A percentile compares a stretch with the other conserved stretches of the same genome.
phyloP scores from a whole-genome alignment of 2,329 filamentous ascomycete genomes.

The Clarireedia homoeocarpa region DNA sequence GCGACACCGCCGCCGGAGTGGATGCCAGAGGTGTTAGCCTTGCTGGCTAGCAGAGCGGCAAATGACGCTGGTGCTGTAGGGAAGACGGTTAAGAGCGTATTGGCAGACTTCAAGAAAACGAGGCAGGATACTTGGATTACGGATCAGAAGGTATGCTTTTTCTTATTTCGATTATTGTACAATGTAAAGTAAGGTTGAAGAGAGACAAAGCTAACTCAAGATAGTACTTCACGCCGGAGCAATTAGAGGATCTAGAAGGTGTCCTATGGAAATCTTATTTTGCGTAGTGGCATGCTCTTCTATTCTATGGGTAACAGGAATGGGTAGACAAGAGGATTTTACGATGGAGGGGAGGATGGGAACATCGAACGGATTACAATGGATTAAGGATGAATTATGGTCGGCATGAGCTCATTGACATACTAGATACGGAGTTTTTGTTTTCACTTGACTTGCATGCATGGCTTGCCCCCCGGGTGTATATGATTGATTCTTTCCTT shows the following conservation, averaged over 20 bases:
- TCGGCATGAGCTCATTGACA: no score
- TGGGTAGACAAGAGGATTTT: background rate
- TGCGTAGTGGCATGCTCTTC: slow-evolving; percentile 33
- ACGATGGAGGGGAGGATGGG: background rate
- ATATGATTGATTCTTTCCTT: no score
- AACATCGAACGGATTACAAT: background rate
- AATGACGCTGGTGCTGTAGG: slow-evolving; percentile 87
- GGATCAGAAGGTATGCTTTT: slow-evolving; percentile 77
- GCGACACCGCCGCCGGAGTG: slow-evolving; percentile 83
- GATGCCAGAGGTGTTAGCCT: slow-evolving; percentile 89
- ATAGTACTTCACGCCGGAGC: slow-evolving; percentile 79
- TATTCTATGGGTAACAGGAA: background rate
- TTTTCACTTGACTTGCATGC: no score
- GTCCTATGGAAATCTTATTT: slow-evolving; percentile 99
- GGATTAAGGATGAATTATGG: no score
- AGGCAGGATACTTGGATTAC: slow-evolving; percentile 97
- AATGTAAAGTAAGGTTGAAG: no score
- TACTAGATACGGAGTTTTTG: no score
- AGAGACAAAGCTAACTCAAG: no score
- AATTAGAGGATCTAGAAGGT: slow-evolving; percentile 89
- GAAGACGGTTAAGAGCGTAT: slow-evolving; percentile 86
- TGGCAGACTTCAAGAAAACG: slow-evolving; percentile 99
- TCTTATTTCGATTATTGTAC: slow-evolving; percentile 12
- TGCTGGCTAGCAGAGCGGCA: slow-evolving; percentile 75
- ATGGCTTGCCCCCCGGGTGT: no score